Evolutionary conservation across 768 basidiomycete species (phyloP).

Genomic region (Lactarius akahatsu): DNA sequence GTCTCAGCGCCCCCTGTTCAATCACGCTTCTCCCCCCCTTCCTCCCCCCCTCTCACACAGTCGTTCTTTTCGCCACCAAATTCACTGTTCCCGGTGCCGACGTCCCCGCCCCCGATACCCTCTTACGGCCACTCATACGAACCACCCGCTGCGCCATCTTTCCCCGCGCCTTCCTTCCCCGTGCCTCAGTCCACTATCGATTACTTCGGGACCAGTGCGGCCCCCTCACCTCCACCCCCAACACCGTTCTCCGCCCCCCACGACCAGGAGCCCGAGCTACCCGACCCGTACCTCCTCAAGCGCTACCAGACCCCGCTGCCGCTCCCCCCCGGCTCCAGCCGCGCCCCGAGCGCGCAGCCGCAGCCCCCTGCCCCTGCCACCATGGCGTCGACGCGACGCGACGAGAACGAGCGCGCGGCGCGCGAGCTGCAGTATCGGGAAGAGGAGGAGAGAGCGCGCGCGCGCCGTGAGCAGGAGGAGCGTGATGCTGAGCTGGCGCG

Average conservation of each 20-base stretch:
- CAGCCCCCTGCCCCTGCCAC: background rate
- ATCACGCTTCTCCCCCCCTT: background rate
- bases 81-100: background rate
- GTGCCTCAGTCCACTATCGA: conserved; percentile 8
- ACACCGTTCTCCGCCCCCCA: background rate
- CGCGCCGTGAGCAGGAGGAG: conserved; percentile 27
- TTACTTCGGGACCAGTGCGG: conserved; percentile 32
- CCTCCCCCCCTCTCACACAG: background rate
- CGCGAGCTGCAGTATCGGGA: conserved; percentile 24
- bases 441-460: conserved; percentile 22
- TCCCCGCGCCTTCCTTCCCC: conserved; percentile 10
- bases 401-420: conserved; percentile 14
- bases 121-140: conserved; percentile 10
- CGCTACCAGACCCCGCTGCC: conserved; percentile 58
- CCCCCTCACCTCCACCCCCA: conserved; percentile 27
- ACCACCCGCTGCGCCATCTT: background rate
- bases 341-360: background rate
- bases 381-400: background rate
- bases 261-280: conserved; percentile 38
- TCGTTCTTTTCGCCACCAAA: background rate
- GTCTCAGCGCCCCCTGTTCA: background rate
- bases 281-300: conserved; percentile 45
- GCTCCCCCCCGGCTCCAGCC: conserved; percentile 38
- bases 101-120: conserved; percentile 10
- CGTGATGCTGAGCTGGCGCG: conserved; percentile 28